Base-by-base conservation (phyloP, 2,329 filamentous ascomycete species). In the Trichoderma pleuroti region DNA sequence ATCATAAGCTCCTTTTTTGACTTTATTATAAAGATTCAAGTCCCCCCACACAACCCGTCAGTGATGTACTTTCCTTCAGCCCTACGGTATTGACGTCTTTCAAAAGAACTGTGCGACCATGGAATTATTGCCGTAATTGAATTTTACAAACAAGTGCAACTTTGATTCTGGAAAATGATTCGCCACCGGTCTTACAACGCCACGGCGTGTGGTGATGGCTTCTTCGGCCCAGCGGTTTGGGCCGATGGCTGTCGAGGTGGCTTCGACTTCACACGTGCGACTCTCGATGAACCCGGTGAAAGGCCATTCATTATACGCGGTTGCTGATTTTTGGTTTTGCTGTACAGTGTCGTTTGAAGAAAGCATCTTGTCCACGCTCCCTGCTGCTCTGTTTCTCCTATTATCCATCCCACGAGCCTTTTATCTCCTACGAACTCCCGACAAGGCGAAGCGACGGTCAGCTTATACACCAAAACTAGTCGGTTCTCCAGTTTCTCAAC, bases 181-280 rank as follows among this genome's bases (percentile, higher is more conserved):
- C 56, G 62, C 52, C 42, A 70, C 24, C 57, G 69, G 5, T 67
- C 69, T 18, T 71, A 71, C 7, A 71, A 71, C 63, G 62, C 65
- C 24, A 71, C 69, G 5, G 73, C 69, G 5, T 79, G 78, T 71
- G 72, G 74, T 24, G 77, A 79, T 75, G 74, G 73, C 71, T 68
- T 77, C 71, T 76, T 79, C 54, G 77, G 78, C 4, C 78, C 78
- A 14, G 74, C 73, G 21, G 75, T 79, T 16, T 75, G 72, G 74
- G 68, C 73, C 4, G 68, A 77, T 26, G 76, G 74, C 21, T 79
- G 78, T 73, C 76, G 78, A 14, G 77, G 77, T 5, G 78, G 78
- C 2, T 79, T 79, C 16, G 78, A 79, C 57, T 78, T 79, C 60
- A 78, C 77, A n/a, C 62, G 78, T 78, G 64, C 62, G 75, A 24